Evolutionary conservation across 2,329 filamentous ascomycete genomes (phyloP).

Genomic region (Scedosporium dehoogii): DNA sequence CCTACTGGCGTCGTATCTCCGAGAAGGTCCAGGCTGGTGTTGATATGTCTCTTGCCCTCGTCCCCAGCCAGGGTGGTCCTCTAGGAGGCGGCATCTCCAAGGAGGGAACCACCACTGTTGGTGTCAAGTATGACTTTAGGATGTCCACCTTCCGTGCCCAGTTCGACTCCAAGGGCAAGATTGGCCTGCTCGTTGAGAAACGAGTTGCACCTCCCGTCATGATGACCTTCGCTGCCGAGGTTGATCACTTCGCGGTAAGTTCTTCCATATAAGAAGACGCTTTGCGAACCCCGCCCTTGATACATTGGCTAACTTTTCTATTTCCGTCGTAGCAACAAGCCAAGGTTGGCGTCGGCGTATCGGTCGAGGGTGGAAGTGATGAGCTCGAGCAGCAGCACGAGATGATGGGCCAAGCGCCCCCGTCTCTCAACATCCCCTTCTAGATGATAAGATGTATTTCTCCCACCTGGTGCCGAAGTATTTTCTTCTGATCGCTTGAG

Average conservation of each 20-base stretch:
- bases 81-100: conserved; percentile 71
- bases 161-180: conserved; percentile 88
- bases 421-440: conserved; percentile 54
- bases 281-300: background rate
- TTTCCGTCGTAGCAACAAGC: conserved; percentile 62
- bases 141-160: conserved; percentile 93
- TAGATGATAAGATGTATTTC: conserved; percentile 26
- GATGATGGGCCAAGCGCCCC: conserved; percentile 36
- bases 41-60: conserved; percentile 83
- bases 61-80: conserved; percentile 52
- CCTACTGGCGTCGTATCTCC: conserved; percentile 87
- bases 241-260: conserved; percentile 90
- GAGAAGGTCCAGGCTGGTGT: conserved; percentile 96
- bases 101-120: conserved; percentile 84
- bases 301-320: background rate
- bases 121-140: conserved; percentile 96
- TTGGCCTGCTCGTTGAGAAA: conserved; percentile 91
- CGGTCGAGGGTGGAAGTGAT: conserved; percentile 75
- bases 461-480: background rate
- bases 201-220: conserved; percentile 85
- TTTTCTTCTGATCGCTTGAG: background rate
- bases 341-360: conserved; percentile 90
- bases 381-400: conserved; percentile 83
- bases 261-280: background rate
- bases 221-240: conserved; percentile 91